Base-by-base conservation (phyloP, 1,284 basidiomycete genomes). In the Termitomyces sp. region DNA sequence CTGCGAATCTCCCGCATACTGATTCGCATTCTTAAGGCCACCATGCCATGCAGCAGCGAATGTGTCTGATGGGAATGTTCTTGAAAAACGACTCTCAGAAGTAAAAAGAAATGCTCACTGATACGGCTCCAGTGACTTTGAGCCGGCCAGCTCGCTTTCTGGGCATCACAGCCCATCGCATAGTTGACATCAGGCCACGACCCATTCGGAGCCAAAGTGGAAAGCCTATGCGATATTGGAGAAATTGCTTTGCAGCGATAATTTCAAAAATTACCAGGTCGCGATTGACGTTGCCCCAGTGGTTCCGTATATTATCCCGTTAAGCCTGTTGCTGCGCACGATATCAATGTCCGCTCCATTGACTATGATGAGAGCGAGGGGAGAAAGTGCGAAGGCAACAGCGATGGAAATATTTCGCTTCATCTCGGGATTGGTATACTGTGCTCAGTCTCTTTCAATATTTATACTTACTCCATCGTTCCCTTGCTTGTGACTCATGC, bases 1-100 rank as follows among this genome's bases (percentile, higher is more conserved):
- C 0, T 64, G 57, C 0, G 68, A 48, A 58, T 74, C 68, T 35
- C 76, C 68, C 8, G 73, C 72, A 56, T 72, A 79, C 54, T 74
- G 64, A 37, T 69, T 68, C 14, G 66, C 72, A 48, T 57, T 57
- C n/a, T 57, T 57, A 46, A 77, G 66, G 28, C 75, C 78, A 18
- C 81, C 82, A 53, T 82, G 77, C 75, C 78, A 85, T 1, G 79
- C 81, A 13, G 77, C 76, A 1, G 82, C 71, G 70, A 87, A 74
- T 3, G 76, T 74, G 40, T 74, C 78, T 79, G 51, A n/a, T 28
- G 2, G 19, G 13, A 21, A 16, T 35, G 21, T 37, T 14, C 28
- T 24, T 24, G 21, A 24, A 44, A 21, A 46, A 5, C 9, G 14
- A 16, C 55, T 18, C 43, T 6, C 26, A 5, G 7, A 26, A 39